These are phyloP conservation scores for Amaranthus hypochondriacus DNA, from an alignment of 148 eudicot genomes.

Conservation along the genomic window DNA sequence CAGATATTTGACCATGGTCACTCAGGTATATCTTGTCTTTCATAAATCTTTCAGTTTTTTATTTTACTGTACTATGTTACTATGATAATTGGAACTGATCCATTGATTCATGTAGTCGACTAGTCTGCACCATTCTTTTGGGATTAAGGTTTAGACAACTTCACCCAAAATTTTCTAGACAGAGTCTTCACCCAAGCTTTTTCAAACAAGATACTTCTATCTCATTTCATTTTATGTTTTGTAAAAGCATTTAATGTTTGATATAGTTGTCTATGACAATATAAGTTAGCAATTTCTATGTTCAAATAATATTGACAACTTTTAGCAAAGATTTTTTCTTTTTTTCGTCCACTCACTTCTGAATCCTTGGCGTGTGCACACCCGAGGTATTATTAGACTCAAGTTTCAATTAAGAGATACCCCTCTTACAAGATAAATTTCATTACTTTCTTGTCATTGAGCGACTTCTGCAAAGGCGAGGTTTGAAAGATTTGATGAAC, in stretches of 20 bases:
- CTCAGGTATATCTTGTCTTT: slow-evolving; percentile 15
- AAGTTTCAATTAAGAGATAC: slow-evolving; percentile 5
- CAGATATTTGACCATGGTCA: background rate
- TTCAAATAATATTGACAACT: background rate
- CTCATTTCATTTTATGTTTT: background rate
- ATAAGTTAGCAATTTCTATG: background rate
- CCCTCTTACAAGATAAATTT: background rate
- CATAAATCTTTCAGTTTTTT: slow-evolving; percentile 4
- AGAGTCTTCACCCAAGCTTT: background rate
- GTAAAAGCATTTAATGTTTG: background rate
- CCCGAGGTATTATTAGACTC: background rate
- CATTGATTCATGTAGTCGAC: too few species aligned
- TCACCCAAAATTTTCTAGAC: too few species aligned
- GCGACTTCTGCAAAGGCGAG: too few species aligned
- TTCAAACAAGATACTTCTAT: background rate
- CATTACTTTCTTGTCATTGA: too few species aligned
- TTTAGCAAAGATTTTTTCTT: background rate
- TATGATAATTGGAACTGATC: background rate
- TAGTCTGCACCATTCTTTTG: too few species aligned
- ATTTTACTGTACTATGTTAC: background rate
- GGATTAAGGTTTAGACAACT: too few species aligned
- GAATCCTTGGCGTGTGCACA: slow-evolving; percentile 4
- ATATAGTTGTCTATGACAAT: background rate
- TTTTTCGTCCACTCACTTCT: slow-evolving; percentile 19
- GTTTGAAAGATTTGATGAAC: too few species aligned